Base-by-base conservation (phyloP, 371 early-diverging fungal genomes). In the Mortierella sp. region DNA sequence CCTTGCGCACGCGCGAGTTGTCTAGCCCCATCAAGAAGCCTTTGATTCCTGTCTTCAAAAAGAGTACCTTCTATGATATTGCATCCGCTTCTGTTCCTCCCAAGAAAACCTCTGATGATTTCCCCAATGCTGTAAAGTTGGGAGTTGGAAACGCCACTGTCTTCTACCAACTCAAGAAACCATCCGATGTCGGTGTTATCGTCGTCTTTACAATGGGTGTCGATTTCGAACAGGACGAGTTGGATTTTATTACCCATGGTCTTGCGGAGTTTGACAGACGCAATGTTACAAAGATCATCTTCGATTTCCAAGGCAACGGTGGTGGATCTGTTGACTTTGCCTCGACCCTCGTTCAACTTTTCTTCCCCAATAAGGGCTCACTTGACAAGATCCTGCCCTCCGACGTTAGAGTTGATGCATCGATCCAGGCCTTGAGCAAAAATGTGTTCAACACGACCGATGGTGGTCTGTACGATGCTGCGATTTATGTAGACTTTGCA, bases 151-250 rank as follows among this genome's bases (percentile, higher is more conserved):
- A 80, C 22, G 67, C 66, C 3, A 75, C 75, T 10, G 66, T 60
- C 2, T 65, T 47, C 20, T 80, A 75, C 66, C 75, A 61, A n/a
- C 63, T 80, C 32, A 67, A 70, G 62, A 40, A 64, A 24, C 40
- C 63, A 40, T 69, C 72, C 1, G 58, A 75, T 32, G 72, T 75
- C 5, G 80, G 80, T 18, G 69, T 79, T 24, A 47, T 72, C 18
- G 75, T 79, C 12, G 66, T 79, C 11, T 51, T 32, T 5, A 68
- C 72, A 2, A 58, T 72, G 37, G 59, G 9, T 0, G 66, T 28
- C 55, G 28, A 12, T 28, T 5, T 26, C 3, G 43, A 61, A 6
- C 45, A n/a, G 2, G 4, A 14, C 0, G 75, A 69, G 18, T 20
- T 75, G 9, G 37, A 69, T 11, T 32, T 47, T 6, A 24, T 30